Percentiles rank a stretch among this genome's conserved stretches.
These are phyloP conservation scores for Euphorbia pulcherrima DNA, from an alignment of 345 rosid genomes.

Conservation along the genomic window DNA sequence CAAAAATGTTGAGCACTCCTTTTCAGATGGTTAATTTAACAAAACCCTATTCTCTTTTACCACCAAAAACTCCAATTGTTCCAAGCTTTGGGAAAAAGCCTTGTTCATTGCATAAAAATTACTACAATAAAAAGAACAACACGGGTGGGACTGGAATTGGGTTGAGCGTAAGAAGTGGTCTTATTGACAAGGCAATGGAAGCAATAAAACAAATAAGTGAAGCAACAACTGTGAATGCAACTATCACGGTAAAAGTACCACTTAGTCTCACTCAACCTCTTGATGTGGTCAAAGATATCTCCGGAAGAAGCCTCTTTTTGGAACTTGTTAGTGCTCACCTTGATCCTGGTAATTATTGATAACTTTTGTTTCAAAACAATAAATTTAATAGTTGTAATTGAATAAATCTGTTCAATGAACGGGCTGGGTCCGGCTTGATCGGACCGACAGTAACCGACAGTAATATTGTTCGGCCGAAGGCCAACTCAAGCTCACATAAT, in stretches of 20 bases:
- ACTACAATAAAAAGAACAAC: neutral
- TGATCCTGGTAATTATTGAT: conserved; percentile 13
- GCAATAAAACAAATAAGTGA: neutral
- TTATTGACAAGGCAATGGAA: neutral
- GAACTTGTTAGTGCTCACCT: conserved; percentile 24
- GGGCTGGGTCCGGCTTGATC: too few species aligned
- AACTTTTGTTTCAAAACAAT: too few species aligned
- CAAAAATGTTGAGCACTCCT: too few species aligned
- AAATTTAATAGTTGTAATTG: too few species aligned
- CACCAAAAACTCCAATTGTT: conserved; percentile 6
- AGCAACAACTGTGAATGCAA: conserved; percentile 8
- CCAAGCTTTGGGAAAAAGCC: neutral
- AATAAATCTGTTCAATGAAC: too few species aligned
- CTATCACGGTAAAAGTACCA: conserved; percentile 15
- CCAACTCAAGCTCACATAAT: too few species aligned
- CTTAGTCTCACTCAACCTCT: conserved; percentile 9
- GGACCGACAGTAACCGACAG: too few species aligned
- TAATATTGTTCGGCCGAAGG: too few species aligned
- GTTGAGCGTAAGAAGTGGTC: neutral
- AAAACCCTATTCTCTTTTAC: neutral
- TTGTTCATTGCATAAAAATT: neutral
- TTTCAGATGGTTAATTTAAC: conserved; percentile 5
- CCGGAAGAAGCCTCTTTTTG: conserved; percentile 13
- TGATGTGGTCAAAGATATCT: conserved; percentile 4
- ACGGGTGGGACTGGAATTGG: too few species aligned